A percentile compares a stretch with the other conserved stretches of the same genome.
These are phyloP conservation scores for Sphaerostilbella broomeana DNA, from an alignment of 2,329 filamentous ascomycete genomes.

Conservation along the genomic window DNA sequence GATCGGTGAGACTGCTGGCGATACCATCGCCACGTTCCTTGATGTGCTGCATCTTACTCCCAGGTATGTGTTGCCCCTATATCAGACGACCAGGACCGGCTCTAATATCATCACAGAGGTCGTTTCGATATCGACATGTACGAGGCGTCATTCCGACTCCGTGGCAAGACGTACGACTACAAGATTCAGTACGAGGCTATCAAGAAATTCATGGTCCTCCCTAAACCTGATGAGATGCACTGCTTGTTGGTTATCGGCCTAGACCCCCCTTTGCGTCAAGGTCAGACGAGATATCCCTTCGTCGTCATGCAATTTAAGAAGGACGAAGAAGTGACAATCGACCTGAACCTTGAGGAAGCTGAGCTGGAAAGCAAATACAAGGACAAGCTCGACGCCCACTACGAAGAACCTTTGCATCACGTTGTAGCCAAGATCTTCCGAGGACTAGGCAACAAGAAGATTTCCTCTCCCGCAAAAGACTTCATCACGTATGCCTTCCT, in stretches of 20 bases:
- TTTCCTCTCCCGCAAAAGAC: slow-evolving; percentile 88
- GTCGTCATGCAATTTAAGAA: slow-evolving; percentile 98
- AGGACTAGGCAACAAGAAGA: slow-evolving; percentile 88
- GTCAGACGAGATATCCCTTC: slow-evolving; percentile 96
- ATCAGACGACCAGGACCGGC: neutral
- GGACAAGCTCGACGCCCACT: slow-evolving; percentile 79
- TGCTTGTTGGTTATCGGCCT: slow-evolving; percentile 91
- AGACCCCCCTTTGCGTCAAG: slow-evolving; percentile 90
- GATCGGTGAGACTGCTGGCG: slow-evolving; percentile 97
- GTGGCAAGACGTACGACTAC: slow-evolving; percentile 99
- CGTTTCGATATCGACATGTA: slow-evolving; percentile 99
- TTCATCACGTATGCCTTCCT: slow-evolving; percentile 61
- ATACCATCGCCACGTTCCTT: slow-evolving; percentile 94
- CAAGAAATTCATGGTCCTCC: slow-evolving; percentile 98
- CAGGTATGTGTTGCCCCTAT: slow-evolving; percentile 45
- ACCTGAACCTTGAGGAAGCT: slow-evolving; percentile 92
- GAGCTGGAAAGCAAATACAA: slow-evolving; percentile 79
- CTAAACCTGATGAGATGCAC: slow-evolving; percentile 97
- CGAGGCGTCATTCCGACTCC: slow-evolving; percentile 91
- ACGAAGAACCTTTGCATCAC: slow-evolving; percentile 88
- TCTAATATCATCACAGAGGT: slow-evolving; percentile 53
- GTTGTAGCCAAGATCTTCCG: slow-evolving; percentile 95
- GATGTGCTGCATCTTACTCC: slow-evolving; percentile 96
- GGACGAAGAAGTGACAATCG: slow-evolving; percentile 93
- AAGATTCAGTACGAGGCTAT: slow-evolving; percentile 98